phyloP scores from a whole-genome alignment of 2,329 filamentous ascomycete genomes.

The Pestalotiopsis sp. region DNA sequence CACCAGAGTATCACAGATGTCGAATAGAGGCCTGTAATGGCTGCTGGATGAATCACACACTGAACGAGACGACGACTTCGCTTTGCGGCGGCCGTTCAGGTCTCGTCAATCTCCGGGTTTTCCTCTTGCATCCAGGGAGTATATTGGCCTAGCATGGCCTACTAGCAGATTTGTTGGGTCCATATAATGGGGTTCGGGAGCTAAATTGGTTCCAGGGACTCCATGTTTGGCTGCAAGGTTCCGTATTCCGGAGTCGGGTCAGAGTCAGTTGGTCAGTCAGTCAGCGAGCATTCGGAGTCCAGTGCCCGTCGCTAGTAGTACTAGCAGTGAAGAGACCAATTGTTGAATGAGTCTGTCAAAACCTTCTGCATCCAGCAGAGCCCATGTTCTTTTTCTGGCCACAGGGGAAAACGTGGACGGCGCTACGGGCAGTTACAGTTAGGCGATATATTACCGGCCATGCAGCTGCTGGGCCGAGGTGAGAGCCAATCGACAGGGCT shows the following conservation, averaged over 20 bases:
- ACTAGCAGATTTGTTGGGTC: conserved; percentile 11
- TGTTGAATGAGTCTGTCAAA: neutral
- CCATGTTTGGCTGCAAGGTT: conserved; percentile 8
- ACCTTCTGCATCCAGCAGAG: neutral
- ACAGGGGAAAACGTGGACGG: neutral
- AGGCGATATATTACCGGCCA: neutral
- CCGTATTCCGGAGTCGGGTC: neutral
- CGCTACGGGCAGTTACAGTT: neutral
- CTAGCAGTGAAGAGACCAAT: neutral
- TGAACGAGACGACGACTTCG: neutral
- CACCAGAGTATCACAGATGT: neutral
- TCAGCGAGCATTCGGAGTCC: neutral
- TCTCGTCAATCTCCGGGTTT: conserved; percentile 8
- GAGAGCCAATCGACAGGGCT: neutral
- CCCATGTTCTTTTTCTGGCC: neutral
- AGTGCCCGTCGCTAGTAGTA: neutral
- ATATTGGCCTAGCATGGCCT: conserved; percentile 8
- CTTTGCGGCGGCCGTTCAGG: neutral
- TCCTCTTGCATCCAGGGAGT: conserved; percentile 5
- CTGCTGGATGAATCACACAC: neutral
- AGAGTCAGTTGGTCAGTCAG: neutral
- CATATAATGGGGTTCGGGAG: conserved; percentile 11
- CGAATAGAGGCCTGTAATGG: neutral
- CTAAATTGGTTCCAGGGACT: conserved; percentile 4
- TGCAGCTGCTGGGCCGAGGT: neutral